Evolutionary conservation across 176 grass and related monocot genomes (phyloP), one percentile per base, ranked within the genome.

Genomic region (Hordeum marinum): DNA sequence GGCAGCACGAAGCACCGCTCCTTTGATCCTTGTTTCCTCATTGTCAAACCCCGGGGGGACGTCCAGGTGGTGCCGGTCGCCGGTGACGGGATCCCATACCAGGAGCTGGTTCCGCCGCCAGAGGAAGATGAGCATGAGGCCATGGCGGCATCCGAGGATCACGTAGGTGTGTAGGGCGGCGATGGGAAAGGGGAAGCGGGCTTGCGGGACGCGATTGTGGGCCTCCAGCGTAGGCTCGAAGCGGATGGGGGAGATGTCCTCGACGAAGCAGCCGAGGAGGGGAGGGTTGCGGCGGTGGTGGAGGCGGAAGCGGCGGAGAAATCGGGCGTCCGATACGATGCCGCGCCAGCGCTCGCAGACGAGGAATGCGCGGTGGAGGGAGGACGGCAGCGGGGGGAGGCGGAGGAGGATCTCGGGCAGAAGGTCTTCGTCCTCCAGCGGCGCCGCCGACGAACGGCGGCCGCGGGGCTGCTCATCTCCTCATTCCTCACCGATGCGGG

Each of bases 161-260:
- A 2, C 7, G 0, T 6, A 3, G 67, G 4, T 2, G 31, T 20
- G 14, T 0, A 0, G 0, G 8, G 3, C 17, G 32, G 1, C 3
- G 3, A 20, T 36, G 0, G 34, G 66, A 1, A 39, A 39, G 1
- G 34, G 0, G 0, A 68, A n/a, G 66, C 32, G 66, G 66, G 8
- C 17, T n/a, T 21, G 18, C 2, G 66, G 34, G 34, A 68, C 34
- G 65, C 34, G 48, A 52, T 52, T 52, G 15, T 14, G 48, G 5
- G 5, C 48, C 15, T 52, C 48, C 15, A 52, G 48, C 15, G 15
- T 52, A 52, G 48, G 48, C 2, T 52, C 48, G 48, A 52, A 52
- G 7, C 0, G 15, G 15, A 52, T 0, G 48, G 6, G 15, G 15
- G 48, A 52, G 48, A 52, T 52, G 0, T 0, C 48, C 2, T 52